Conservation (phyloP, 2,329 filamentous ascomycete genomes). For the Apiospora phragmitis region DNA sequence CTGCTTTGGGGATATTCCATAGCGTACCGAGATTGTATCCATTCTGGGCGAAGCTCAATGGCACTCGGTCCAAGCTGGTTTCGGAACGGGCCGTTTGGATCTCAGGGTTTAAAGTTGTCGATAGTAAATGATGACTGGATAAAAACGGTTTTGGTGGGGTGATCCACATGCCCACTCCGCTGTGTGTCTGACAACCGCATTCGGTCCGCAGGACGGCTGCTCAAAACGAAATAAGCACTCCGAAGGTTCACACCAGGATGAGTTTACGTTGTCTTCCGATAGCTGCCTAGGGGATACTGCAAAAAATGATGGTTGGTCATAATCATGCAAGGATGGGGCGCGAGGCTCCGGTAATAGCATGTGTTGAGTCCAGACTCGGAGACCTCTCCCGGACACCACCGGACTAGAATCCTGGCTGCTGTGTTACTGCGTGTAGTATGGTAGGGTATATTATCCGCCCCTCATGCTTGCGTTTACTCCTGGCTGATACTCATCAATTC, state of each 20-base stretch:
- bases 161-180: no score
- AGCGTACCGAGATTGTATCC: not conserved
- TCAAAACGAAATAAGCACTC: not conserved
- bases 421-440: not conserved
- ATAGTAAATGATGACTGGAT: not conserved
- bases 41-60: no score
- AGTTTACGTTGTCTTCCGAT: not conserved
- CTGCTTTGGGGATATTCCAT: not conserved
- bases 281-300: not conserved
- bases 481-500: not conserved
- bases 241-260: no score
- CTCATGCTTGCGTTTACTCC: not conserved
- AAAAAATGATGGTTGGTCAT: not conserved
- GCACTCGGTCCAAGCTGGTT: not conserved
- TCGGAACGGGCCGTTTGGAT: not conserved
- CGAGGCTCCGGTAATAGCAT: not conserved
- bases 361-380: not conserved
- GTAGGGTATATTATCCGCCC: not conserved
- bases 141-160: not conserved
- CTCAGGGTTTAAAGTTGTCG: not conserved
- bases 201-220: no score
- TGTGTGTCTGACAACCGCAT: not conserved
- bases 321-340: not conserved
- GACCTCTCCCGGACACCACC: not conserved
- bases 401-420: not conserved